Conservation (phyloP, 371 early-diverging fungal species). For the Actinomucor elegans region DNA sequence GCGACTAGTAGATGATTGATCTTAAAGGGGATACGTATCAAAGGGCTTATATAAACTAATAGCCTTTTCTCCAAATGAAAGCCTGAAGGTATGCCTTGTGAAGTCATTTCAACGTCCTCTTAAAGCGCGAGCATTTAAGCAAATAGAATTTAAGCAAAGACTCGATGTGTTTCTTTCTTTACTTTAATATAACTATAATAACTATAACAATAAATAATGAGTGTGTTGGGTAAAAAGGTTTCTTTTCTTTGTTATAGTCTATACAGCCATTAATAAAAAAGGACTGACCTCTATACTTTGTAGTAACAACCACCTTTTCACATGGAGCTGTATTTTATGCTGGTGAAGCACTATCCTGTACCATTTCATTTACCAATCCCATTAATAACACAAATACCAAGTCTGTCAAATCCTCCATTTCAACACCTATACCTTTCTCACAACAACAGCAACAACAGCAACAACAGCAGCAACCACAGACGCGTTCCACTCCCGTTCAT, state of each 20-base stretch:
- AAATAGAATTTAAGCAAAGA: too few species aligned
- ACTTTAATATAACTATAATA: too few species aligned
- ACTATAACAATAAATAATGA: slow-evolving; percentile 6
- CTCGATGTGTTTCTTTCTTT: slow-evolving; percentile 1
- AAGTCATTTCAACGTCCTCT: too few species aligned
- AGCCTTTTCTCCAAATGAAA: too few species aligned
- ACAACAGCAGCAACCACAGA: slow-evolving; percentile 17
- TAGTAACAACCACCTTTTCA: slow-evolving; percentile 58
- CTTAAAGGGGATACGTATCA: too few species aligned
- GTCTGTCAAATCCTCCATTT: slow-evolving; percentile 13
- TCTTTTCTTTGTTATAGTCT: too few species aligned
- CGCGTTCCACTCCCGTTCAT: slow-evolving; percentile 1
- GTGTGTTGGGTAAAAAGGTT: slow-evolving; percentile 22
- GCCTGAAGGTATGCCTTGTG: too few species aligned
- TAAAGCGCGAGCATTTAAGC: too few species aligned
- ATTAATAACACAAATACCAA: not conserved
- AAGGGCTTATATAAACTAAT: too few species aligned
- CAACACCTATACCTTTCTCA: slow-evolving; percentile 4
- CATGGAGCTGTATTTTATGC: slow-evolving; percentile 78
- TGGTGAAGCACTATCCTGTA: slow-evolving; percentile 72
- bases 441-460: slow-evolving; percentile 4
- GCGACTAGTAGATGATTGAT: too few species aligned
- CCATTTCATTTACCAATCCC: slow-evolving; percentile 70
- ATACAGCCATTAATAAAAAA: not conserved
- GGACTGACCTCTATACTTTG: not conserved